Base-by-base conservation (phyloP, 148 eudicot genomes). In the Polygonum aviculare region DNA sequence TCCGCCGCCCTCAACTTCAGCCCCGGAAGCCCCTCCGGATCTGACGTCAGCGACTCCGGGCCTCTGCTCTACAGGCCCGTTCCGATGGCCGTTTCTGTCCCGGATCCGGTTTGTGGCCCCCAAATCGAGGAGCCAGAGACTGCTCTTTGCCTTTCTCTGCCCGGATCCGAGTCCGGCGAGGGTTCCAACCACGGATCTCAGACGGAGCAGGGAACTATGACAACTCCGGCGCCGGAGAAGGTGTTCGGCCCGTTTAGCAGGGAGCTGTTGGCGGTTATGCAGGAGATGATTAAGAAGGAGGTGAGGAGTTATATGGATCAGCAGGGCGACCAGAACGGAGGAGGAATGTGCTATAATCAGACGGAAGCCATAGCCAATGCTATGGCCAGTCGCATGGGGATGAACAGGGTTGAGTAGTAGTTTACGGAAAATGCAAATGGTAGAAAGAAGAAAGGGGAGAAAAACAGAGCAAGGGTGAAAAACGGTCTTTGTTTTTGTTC, bases 281-380 rank as follows among this genome's bases (percentile, higher is more conserved):
- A 82, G 22, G 90, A 87, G 51, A 87, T 89, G 93, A 82, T 89
- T 18, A 84, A 79, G 63, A 77, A 79, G 9, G 93, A 87, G 62
- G 90, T 89, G 77, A 83, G 87, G 80, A 79, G 65, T 60, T 89
- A 85, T 60, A 83, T 89, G 87, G 73, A 65, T 16, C 78, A 44
- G 62, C 78, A 39, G 31, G 67, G 40, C 44, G 78, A 78, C 52
- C 84, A 79, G 5, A 81, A 76, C 7, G 78, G 73, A 22, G 52
- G 74, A 47, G 51, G 51, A 16, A 21, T 74, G 55, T 79, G 88
- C 75, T 72, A 77, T 72, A 72, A 72, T 77, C 87, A 80, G 52
- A 55, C 72, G 14, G 90, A 86, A 52, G 86, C 85, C 1, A 83
- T 85, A 38, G 51, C 82, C 12, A 84, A 84, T 60, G 79, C 82